phyloP scores from a whole-genome alignment of 495 filamentous ascomycete genomes.

The Sordaria brevicollis region DNA sequence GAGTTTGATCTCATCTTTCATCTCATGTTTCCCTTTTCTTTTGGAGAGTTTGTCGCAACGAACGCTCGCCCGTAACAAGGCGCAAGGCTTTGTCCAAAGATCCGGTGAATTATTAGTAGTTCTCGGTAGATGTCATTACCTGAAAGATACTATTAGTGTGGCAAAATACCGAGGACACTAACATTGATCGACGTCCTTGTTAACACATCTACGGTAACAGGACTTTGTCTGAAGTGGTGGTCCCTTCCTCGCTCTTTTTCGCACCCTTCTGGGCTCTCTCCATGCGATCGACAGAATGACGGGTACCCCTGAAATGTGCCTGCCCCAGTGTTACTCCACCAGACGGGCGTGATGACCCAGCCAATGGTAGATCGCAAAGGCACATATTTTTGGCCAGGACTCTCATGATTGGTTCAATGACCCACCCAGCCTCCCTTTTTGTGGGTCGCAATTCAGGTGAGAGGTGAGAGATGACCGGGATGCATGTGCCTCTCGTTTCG shows the following conservation, averaged over 20 bases:
- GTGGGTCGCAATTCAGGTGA: constrained; percentile 8
- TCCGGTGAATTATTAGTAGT: neutral
- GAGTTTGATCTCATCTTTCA: neutral
- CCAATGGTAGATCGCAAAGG: constrained; percentile 9
- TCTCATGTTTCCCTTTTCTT: neutral
- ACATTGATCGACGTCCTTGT: neutral
- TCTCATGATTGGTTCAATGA: constrained; percentile 11
- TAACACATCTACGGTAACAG: neutral
- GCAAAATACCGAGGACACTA: neutral
- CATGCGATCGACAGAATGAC: constrained; percentile 13
- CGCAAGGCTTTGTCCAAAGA: neutral
- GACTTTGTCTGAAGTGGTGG: neutral
- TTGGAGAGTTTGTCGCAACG: neutral
- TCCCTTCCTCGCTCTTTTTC: neutral
- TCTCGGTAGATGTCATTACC: neutral
- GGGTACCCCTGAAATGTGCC: constrained; percentile 19
- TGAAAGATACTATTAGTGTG: neutral
- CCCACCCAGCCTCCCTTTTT: neutral
- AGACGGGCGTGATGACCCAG: constrained; percentile 2
- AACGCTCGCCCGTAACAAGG: neutral
- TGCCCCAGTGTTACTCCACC: constrained; percentile 7
- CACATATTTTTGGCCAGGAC: constrained; percentile 4
- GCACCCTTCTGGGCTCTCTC: neutral
- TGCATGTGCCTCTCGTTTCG: neutral
- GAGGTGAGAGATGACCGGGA: neutral